These are phyloP conservation scores for Bruguiera sexangula DNA, from an alignment of 345 rosid species.

Conservation along the genomic window DNA sequence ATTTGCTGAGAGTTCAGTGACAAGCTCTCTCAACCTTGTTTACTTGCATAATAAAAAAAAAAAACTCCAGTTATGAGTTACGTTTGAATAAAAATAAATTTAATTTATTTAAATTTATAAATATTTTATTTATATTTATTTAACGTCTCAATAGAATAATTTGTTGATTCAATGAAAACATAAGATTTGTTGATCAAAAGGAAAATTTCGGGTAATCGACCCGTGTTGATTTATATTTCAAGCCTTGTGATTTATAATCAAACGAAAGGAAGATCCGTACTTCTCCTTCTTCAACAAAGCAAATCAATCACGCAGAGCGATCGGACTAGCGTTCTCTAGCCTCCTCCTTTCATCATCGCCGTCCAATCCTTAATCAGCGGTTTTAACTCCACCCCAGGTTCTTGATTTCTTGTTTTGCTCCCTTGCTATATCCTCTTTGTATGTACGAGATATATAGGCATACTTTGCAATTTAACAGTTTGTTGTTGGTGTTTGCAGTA, in stretches of 20 bases:
- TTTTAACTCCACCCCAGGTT: slow-evolving; percentile 46
- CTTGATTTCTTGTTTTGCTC: slow-evolving; percentile 14
- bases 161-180: too few relatives aligned
- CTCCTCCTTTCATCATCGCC: too few relatives aligned
- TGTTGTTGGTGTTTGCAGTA: neutral
- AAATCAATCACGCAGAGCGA: slow-evolving; percentile 3
- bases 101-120: too few relatives aligned
- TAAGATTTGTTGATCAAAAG: neutral
- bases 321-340: too few relatives aligned
- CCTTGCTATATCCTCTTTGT: slow-evolving; percentile 5
- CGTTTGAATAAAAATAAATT: too few relatives aligned
- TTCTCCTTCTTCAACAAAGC: slow-evolving; percentile 3
- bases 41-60: too few relatives aligned
- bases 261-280: too few relatives aligned
- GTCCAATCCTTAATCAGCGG: slow-evolving; percentile 19
- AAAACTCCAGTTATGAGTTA: too few relatives aligned
- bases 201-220: neutral
- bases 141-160: too few relatives aligned
- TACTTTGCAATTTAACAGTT: slow-evolving; percentile 2
- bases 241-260: neutral
- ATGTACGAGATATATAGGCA: neutral
- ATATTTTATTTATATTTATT: too few relatives aligned
- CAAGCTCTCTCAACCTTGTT: too few relatives aligned
- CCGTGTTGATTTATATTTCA: slow-evolving; percentile 9
- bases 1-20: too few relatives aligned